Base-by-base conservation (phyloP, 352 stramenopile species). In the Phytophthora ohioensis region DNA sequence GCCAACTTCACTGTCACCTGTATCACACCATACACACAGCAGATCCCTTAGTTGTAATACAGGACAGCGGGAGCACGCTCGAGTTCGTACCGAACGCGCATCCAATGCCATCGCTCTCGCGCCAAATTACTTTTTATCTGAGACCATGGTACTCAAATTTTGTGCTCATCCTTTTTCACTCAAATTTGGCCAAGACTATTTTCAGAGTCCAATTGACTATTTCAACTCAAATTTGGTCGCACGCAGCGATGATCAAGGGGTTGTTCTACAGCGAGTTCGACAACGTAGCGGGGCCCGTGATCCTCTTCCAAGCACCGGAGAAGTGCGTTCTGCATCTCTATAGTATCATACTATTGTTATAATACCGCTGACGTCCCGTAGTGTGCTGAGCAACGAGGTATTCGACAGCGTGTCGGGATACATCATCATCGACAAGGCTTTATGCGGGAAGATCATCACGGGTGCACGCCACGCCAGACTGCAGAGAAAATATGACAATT, bases 251-350 rank as follows among this genome's bases (percentile, higher is more conserved):
- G 88, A 84, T 95, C 67, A 91, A 93, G 71, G 90, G 85, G 5
- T 56, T 97, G 17, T 97, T 97, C 78, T 97, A 97, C 74, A 93
- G 85, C 75, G 91, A 97, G 77, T 97, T 97, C 67, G 90, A 97
- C 82, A 97, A 97, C 80, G 80, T 93, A 53, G 86, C 87, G 11
- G 91, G 91, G n/a, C 88, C 88, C 34, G 88, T 95, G 69, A 94
- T 97, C 73, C 82, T 96, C 51, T 97, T 96, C 75, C 91, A 97
- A 67, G 88, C 88, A 46, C 91, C 91, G 15, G 59, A 80, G 38
- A 77, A 94, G 90, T 96, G 53, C n/a, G 78, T 75, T 27, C 1
- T 60, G 17, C 15, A 34, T 48, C n/a, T 58, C 11, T 41, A 42
- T 38, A 51, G 1, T 55, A 3, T 73, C 9, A 4, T 9, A 53